A percentile compares a stretch with the other conserved stretches of the same genome.
Evolutionary conservation across 169 alveolate genomes (phyloP).

Genomic region (Cryptosporidium felis): DNA sequence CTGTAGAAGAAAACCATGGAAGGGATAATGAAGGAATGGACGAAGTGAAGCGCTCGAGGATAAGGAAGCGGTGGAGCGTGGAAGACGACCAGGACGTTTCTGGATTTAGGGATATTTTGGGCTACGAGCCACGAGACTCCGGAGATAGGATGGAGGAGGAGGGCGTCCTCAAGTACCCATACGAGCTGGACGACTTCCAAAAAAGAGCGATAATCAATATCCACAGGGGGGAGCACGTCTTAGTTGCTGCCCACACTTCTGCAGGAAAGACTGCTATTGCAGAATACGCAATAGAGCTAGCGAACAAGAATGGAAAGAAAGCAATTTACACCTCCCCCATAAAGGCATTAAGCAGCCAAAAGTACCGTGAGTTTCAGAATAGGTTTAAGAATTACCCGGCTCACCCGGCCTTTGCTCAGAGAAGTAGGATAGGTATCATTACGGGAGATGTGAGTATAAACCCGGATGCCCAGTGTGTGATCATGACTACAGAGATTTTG

Average conservation of each 20-base stretch:
- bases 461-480: conserved; percentile 94
- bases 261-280: conserved; percentile 99
- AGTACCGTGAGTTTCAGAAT: conserved; percentile 90
- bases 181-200: conserved; percentile 95
- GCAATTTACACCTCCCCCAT: conserved; percentile 98
- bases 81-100: conserved; percentile 6
- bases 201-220: conserved; percentile 93
- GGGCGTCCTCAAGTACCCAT: conserved; percentile 87
- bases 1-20: neutral
- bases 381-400: conserved; percentile 78
- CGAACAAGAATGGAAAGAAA: conserved; percentile 89
- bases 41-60: neutral
- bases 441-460: conserved; percentile 98
- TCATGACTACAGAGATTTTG: conserved; percentile 98
- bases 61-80: conserved; percentile 50
- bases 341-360: conserved; percentile 98
- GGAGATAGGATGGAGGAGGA: neutral
- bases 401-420: conserved; percentile 55
- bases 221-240: conserved; percentile 91
- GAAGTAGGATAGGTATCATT: conserved; percentile 91
- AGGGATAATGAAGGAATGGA: neutral
- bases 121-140: conserved; percentile 7
- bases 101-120: neutral
- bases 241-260: conserved; percentile 99
- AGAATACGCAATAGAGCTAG: conserved; percentile 97